Conservation (phyloP, 1,139 yeast genomes). For the Kluyveromyces sp. region DNA sequence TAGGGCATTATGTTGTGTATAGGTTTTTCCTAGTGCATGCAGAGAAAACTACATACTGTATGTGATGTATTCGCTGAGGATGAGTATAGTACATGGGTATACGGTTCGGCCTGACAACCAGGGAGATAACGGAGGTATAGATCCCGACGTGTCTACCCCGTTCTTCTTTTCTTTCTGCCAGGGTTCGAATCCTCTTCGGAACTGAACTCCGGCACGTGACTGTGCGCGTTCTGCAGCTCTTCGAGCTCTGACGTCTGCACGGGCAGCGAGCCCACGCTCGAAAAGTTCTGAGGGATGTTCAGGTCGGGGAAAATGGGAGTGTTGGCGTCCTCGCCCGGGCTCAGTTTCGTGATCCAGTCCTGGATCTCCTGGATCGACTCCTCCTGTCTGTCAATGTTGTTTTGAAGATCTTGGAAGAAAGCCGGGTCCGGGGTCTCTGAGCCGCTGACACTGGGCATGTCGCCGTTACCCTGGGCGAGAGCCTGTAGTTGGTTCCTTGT, state of each 20-base stretch:
- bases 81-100: neutral
- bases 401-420: conserved; percentile 21
- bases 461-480: too few relatives aligned
- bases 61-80: neutral
- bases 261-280: neutral
- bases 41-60: neutral
- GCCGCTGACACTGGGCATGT: conserved; percentile 2
- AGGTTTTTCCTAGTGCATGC: neutral
- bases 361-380: conserved; percentile 22
- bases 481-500: neutral
- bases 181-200: conserved; percentile 1
- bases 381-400: conserved; percentile 30
- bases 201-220: conserved; percentile 1
- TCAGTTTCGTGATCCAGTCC: conserved; percentile 14
- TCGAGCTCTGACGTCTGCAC: neutral
- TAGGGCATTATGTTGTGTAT: too few relatives aligned
- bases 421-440: conserved; percentile 10
- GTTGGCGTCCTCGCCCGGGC: conserved; percentile 9
- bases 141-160: neutral
- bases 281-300: conserved; percentile 1
- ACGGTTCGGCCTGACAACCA: too few relatives aligned
- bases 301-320: conserved; percentile 6
- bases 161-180: neutral
- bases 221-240: conserved; percentile 1
- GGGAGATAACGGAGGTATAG: too few relatives aligned